These are phyloP conservation scores for Coniferiporia weirii DNA, from an alignment of 1,284 basidiomycete genomes.

Conservation along the genomic window DNA sequence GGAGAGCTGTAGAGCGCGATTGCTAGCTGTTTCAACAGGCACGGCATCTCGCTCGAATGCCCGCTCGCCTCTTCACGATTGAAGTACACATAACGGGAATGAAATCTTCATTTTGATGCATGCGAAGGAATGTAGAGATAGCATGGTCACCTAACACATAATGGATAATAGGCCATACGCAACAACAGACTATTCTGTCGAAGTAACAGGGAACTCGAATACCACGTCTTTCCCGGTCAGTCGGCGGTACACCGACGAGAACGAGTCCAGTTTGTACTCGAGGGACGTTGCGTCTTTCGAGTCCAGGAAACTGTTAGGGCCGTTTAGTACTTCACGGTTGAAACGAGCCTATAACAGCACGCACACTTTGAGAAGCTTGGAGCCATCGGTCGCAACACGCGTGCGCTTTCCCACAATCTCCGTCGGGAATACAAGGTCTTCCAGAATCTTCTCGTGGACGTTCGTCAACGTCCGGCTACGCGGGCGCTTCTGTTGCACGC, in stretches of 20 bases:
- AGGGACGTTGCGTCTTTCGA: constrained; percentile 97
- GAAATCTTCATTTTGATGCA: constrained; percentile 14
- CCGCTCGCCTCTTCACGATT: neutral
- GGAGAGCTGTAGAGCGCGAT: too few relatives aligned
- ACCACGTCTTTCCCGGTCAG: constrained; percentile 93
- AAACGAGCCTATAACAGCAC: constrained; percentile 31
- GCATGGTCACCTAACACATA: constrained; percentile 9
- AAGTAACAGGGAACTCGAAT: constrained; percentile 78
- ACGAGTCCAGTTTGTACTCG: constrained; percentile 99
- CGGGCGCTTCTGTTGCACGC: constrained; percentile 94
- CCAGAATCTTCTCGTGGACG: constrained; percentile 97
- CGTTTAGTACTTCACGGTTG: constrained; percentile 10
- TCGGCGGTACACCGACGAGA: constrained; percentile 91
- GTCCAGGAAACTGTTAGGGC: constrained; percentile 82
- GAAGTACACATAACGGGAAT: constrained; percentile 11
- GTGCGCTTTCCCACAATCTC: constrained; percentile 99
- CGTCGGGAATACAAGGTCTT: constrained; percentile 98
- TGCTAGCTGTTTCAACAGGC: too few relatives aligned
- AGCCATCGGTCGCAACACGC: constrained; percentile 84
- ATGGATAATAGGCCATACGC: neutral
- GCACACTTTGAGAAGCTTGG: constrained; percentile 92
- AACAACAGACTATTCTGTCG: constrained; percentile 47
- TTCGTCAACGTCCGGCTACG: constrained; percentile 95
- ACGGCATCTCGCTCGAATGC: too few relatives aligned
- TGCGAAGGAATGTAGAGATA: neutral